A percentile compares a stretch with the other conserved stretches of the same genome.
These are phyloP conservation scores for Hymenoscyphus infarciens DNA, from an alignment of 2,329 filamentous ascomycete genomes.

Conservation along the genomic window DNA sequence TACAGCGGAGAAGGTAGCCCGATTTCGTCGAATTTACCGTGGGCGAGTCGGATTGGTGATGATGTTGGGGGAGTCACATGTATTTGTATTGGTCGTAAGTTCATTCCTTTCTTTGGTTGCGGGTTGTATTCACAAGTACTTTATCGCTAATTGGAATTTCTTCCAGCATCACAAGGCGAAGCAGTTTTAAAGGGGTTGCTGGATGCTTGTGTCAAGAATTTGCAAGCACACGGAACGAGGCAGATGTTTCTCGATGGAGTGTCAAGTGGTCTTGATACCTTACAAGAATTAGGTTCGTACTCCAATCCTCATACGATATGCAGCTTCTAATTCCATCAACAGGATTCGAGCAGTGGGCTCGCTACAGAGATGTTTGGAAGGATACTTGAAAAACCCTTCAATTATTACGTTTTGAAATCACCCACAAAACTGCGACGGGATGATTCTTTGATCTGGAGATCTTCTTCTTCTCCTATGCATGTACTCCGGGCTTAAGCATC, in stretches of 20 bases:
- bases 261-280: conserved; percentile 47
- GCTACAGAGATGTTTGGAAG: conserved; percentile 54
- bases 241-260: conserved; percentile 54
- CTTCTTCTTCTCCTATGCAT: background rate
- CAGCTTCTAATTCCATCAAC: conserved; percentile 11
- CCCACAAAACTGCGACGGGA: background rate
- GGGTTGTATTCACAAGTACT: background rate
- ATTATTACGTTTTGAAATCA: background rate
- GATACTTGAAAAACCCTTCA: conserved; percentile 21
- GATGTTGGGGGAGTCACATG: conserved; percentile 58
- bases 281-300: conserved; percentile 50
- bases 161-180: conserved; percentile 35
- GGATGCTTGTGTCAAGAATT: conserved; percentile 47
- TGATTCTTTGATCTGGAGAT: background rate
- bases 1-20: conserved; percentile 49
- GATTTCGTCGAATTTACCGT: conserved; percentile 50
- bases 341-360: conserved; percentile 59
- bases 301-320: background rate
- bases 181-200: conserved; percentile 52
- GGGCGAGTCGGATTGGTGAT: conserved; percentile 48
- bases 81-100: conserved; percentile 54
- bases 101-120: background rate
- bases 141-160: conserved; percentile 11
- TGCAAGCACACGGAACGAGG: conserved; percentile 49
- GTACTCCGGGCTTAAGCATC: background rate